Evolutionary conservation across 208 protist species (phyloP), one percentile per base, ranked within the genome.

Genomic region (Crithidia sp.): DNA sequence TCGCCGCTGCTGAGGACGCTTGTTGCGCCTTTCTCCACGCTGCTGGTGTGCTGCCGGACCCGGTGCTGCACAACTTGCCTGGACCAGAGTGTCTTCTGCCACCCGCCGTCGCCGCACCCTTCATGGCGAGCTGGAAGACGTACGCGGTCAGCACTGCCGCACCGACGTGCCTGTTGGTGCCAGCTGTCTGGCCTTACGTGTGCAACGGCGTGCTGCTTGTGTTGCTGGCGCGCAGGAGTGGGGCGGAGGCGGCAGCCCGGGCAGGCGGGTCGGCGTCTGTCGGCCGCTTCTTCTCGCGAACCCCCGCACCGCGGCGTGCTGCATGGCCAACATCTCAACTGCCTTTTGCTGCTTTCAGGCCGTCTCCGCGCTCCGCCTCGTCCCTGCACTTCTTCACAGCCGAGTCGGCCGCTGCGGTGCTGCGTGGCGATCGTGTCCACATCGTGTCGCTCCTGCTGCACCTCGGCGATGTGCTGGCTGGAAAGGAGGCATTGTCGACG

Each of bases 161-260:
- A n/a, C 87, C 87, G 16, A 5, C 69, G 37, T 70, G 82, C 5
- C 67, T 96, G 16, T 88, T 84, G 61, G 61, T 90, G 45, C 89
- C 92, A 4, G 87, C 88, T 13, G 79, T 96, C 16, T 96, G 89
- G 72, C 92, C 92, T 2, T 96, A 81, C 53, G 63, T 96, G 9
- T 82, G 78, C 40, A 96, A 96, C 73, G 92, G 92, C 43, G 81
- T 86, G 16, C 73, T 83, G 10, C 76, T 96, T 17, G 80, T 77
- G 56, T 69, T 79, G 28, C 57, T 92, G 19, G 83, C 84, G 3
- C 79, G 79, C 19, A 71, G 66, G 45, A 58, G 80, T 61, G 76
- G 66, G 4, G 55, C 14, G 16, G 71, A 71, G 41, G 69, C 55
- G 14, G 65, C 56, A 0, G 45, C 69, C 2, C 19, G 56, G 4